Evolutionary conservation across 1,284 basidiomycete species (phyloP).

Genomic region (Mrakiaceae sp.): DNA sequence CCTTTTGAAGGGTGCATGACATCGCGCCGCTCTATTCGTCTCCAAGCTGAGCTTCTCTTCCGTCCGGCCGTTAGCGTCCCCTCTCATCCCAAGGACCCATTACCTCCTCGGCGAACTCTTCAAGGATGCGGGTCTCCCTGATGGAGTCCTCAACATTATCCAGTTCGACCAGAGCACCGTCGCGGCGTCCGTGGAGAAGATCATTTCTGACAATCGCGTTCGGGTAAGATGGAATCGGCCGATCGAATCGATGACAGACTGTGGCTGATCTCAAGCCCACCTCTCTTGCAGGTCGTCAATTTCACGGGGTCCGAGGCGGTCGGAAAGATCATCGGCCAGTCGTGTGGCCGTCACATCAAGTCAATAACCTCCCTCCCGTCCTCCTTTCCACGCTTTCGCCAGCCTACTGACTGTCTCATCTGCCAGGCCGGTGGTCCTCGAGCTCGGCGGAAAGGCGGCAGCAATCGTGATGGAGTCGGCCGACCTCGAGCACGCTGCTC

Average conservation of each 20-base stretch:
- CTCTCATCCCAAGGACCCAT: conserved; percentile 22
- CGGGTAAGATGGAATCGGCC: background rate
- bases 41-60: background rate
- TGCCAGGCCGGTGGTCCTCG: conserved; percentile 11
- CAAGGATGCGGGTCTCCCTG: conserved; percentile 16
- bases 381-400: background rate
- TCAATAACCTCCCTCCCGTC: background rate
- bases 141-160: conserved; percentile 12
- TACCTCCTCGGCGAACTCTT: conserved; percentile 21
- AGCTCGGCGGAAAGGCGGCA: conserved; percentile 15
- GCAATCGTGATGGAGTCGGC: conserved; percentile 12
- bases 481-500: conserved; percentile 13
- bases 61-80: conserved; percentile 19
- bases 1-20: conserved; percentile 22
- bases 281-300: conserved; percentile 5
- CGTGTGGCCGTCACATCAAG: conserved; percentile 12
- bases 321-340: conserved; percentile 5
- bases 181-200: background rate
- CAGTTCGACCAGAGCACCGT: conserved; percentile 5
- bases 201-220: background rate
- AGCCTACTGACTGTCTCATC: background rate
- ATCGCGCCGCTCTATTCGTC: background rate
- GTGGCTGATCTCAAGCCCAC: background rate
- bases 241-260: background rate
- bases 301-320: conserved; percentile 12